Evolutionary conservation across 2,329 filamentous ascomycete species (phyloP).

Genomic region (Byssothecium circinans): DNA sequence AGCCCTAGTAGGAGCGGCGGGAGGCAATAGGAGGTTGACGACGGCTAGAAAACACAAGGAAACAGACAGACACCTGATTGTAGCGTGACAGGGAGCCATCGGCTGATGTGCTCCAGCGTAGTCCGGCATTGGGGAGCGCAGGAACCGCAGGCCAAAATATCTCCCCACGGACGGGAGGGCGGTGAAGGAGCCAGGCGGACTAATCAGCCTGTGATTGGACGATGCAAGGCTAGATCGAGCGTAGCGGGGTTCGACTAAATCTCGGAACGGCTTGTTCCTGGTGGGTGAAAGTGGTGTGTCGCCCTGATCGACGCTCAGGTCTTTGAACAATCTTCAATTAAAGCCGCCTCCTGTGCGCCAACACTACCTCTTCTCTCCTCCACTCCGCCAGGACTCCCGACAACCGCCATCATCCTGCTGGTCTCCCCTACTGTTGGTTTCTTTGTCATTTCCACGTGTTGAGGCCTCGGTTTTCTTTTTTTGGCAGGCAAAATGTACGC

Average conservation of each 20-base stretch:
- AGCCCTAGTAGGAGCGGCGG: too few relatives aligned
- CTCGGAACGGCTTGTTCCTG: constrained; percentile 24
- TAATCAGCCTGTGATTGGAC: constrained; percentile 1
- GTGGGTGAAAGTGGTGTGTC: constrained; percentile 30
- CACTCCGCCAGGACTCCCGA: constrained; percentile 18
- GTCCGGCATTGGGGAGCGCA: constrained; percentile 6
- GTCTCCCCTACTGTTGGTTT: constrained; percentile 9
- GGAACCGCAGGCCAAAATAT: constrained; percentile 10
- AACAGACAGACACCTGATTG: not conserved
- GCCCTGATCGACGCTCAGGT: constrained; percentile 19
- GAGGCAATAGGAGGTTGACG: not conserved
- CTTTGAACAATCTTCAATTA: constrained; percentile 30
- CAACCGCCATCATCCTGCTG: constrained; percentile 14
- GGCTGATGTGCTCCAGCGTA: constrained; percentile 3
- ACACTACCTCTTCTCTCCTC: constrained; percentile 14
- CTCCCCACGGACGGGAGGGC: constrained; percentile 9
- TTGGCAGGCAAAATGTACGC: constrained; percentile 29
- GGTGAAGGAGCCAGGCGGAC: constrained; percentile 2
- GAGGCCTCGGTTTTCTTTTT: constrained; percentile 12
- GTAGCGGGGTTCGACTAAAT: constrained; percentile 5
- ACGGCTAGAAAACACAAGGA: not conserved
- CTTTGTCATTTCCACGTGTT: not conserved
- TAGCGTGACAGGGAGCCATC: not conserved
- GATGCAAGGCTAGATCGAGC: not conserved
- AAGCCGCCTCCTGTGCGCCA: constrained; percentile 31